A percentile compares a stretch with the other conserved stretches of the same genome.
phyloP scores from a whole-genome alignment of 441 rosid species.

The Bruguiera hainesii region DNA sequence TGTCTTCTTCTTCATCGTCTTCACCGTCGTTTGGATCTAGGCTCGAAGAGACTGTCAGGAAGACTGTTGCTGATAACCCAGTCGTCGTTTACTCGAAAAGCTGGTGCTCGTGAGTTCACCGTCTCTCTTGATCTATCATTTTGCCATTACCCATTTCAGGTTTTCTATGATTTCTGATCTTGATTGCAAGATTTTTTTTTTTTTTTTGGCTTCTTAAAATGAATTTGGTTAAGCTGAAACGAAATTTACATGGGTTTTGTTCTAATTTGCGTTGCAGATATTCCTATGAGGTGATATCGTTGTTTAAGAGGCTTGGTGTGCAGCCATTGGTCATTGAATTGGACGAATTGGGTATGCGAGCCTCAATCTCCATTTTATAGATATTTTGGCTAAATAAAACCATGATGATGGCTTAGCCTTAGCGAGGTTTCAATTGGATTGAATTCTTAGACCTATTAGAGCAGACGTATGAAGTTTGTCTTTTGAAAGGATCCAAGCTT shows the following conservation, averaged over 20 bases:
- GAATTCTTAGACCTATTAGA: too few relatives aligned
- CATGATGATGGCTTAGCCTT: too few relatives aligned
- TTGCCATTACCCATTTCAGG: not conserved
- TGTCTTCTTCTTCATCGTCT: slow-evolving; percentile 33
- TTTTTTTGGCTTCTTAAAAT: too few relatives aligned
- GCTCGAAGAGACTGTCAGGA: slow-evolving; percentile 75
- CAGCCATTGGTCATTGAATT: slow-evolving; percentile 78
- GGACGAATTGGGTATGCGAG: slow-evolving; percentile 73
- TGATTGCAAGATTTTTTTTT: too few relatives aligned
- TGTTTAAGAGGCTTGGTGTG: slow-evolving; percentile 74
- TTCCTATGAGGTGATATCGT: slow-evolving; percentile 80
- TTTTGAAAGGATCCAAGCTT: not conserved
- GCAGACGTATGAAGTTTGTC: not conserved
- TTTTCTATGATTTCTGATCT: not conserved
- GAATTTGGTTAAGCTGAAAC: not conserved
- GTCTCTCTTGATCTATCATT: slow-evolving; percentile 13
- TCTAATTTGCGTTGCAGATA: slow-evolving; percentile 45
- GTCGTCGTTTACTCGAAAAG: slow-evolving; percentile 91
- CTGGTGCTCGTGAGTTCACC: slow-evolving; percentile 91
- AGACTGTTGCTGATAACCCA: slow-evolving; percentile 59
- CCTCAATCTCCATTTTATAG: slow-evolving; percentile 3
- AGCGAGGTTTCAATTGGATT: too few relatives aligned
- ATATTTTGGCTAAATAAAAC: too few relatives aligned
- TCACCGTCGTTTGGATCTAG: slow-evolving; percentile 61
- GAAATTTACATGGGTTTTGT: not conserved